Percentiles rank a stretch among this genome's conserved stretches.
phyloP scores from a whole-genome alignment of 2,329 filamentous ascomycete species.

The Sporothrix humicola region DNA sequence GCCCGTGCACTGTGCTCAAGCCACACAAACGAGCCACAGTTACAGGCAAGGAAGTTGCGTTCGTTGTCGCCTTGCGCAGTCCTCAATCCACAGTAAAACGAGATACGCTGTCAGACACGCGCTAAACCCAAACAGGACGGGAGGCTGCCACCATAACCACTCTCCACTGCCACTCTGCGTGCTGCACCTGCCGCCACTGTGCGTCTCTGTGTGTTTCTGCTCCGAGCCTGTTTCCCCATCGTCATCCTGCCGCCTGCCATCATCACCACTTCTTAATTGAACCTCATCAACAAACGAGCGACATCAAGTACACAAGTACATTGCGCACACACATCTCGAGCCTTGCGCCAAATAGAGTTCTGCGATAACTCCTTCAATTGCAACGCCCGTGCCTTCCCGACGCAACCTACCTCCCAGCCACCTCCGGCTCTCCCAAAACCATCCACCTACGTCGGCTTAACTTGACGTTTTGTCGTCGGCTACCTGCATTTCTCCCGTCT shows the following conservation, averaged over 20 bases:
- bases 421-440: slow-evolving; percentile 20
- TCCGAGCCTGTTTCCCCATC: slow-evolving; percentile 23
- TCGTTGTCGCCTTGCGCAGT: background rate
- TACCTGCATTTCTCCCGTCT: background rate
- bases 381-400: no score
- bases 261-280: background rate
- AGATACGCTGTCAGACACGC: background rate
- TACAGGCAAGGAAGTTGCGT: slow-evolving; percentile 11
- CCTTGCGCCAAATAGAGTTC: background rate
- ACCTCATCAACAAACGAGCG: background rate
- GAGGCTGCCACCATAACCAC: slow-evolving; percentile 16
- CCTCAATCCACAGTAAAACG: background rate
- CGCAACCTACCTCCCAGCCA: background rate
- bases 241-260: slow-evolving; percentile 28
- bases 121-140: slow-evolving; percentile 20
- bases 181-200: background rate
- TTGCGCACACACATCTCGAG: background rate
- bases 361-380: no score
- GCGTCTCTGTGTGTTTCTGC: slow-evolving; percentile 16
- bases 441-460: background rate
- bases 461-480: no score
- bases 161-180: background rate
- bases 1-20: slow-evolving; percentile 27
- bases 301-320: background rate
- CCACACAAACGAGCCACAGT: slow-evolving; percentile 18